Percentiles rank a stretch among this genome's conserved stretches.
Conservation (phyloP, 192 early-diverging fungal species). For the Tieghemiomyces parasiticus region DNA sequence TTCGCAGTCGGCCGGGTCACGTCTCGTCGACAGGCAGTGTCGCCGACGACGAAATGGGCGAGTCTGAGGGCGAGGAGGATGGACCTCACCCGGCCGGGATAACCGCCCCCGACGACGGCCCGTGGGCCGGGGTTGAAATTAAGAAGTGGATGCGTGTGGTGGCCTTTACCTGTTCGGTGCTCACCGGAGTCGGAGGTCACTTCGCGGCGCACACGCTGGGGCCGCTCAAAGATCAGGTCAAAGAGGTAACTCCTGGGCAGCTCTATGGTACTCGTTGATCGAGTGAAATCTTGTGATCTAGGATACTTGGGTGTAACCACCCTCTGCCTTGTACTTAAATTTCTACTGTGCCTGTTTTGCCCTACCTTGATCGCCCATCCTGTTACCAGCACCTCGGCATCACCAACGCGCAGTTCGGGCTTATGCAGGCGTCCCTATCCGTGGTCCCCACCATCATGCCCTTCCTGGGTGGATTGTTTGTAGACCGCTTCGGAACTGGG, state of each 20-base stretch:
- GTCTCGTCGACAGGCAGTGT: neutral
- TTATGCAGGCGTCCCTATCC: conserved; percentile 8
- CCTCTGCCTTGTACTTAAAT: neutral
- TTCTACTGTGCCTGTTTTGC: neutral
- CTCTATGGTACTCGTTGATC: too few species aligned
- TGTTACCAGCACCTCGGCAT: neutral
- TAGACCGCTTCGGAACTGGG: conserved; percentile 8
- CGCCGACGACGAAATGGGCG: neutral
- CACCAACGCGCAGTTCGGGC: conserved; percentile 5
- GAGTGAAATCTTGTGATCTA: too few species aligned
- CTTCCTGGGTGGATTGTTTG: conserved; percentile 5
- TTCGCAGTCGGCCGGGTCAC: too few species aligned
- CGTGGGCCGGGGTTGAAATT: conserved; percentile 3
- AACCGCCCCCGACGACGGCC: neutral
- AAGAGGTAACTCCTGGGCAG: neutral
- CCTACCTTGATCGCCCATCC: neutral
- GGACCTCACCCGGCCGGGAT: too few species aligned
- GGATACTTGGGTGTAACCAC: too few species aligned
- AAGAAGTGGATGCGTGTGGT: conserved; percentile 1
- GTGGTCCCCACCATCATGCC: conserved; percentile 10
- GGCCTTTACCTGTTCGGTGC: neutral
- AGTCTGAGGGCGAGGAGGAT: neutral
- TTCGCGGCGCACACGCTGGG: conserved; percentile 3
- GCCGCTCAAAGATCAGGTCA: conserved; percentile 5
- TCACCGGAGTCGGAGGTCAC: neutral